Evolutionary conservation across 1,284 basidiomycete genomes (phyloP), one percentile per base, ranked within the genome.

Genomic region (Phylloporus sp.): DNA sequence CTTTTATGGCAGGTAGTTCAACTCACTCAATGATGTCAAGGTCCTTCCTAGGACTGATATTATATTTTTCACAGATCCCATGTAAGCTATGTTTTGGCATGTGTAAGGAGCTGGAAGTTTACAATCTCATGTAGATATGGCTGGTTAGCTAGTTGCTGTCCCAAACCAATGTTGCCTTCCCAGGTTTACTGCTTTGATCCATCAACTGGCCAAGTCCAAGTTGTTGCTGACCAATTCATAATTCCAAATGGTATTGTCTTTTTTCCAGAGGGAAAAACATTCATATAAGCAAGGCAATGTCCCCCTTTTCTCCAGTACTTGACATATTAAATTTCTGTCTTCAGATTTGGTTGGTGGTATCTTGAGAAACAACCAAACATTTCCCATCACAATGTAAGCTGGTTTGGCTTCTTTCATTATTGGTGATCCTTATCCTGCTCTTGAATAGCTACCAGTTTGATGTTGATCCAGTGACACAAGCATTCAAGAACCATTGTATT

Each of bases 1-100:
- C 76, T 89, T 81, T 72, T 90, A 84, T 69, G 92, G 92, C 5
- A 80, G 90, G 13, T 91, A 93, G 70, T 95, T 94, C 79, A 93
- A 91, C 77, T 91, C 91, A 2, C 76, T 93, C 58, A 93, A 94
- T 73, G 93, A 95, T 71, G 79, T 91, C 64, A 92, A 90, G 70
- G 79, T 93, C 5, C 89, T 92, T 64, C 49, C 49, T 50, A 29
- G 49, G 2, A 50, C 49, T n/a, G 84, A 83, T 53, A 72, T 92
- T 13, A 24, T 74, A 2, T 92, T 88, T 77, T 92, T 92, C 77
- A 91, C 89, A 0, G 93, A 94, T 72, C 81, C 84, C 10, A 80
- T 77, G 86, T 92, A 69, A n/a, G 34, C 26, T 32, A 7, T 22
- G 3, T 49, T 4, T 32, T 7, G 26, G 6, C 11, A 5, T 6